Percentiles rank a stretch among this genome's conserved stretches.
These are phyloP conservation scores for Geotrichum reessii DNA, from an alignment of 1,139 yeast species.

Conservation along the genomic window DNA sequence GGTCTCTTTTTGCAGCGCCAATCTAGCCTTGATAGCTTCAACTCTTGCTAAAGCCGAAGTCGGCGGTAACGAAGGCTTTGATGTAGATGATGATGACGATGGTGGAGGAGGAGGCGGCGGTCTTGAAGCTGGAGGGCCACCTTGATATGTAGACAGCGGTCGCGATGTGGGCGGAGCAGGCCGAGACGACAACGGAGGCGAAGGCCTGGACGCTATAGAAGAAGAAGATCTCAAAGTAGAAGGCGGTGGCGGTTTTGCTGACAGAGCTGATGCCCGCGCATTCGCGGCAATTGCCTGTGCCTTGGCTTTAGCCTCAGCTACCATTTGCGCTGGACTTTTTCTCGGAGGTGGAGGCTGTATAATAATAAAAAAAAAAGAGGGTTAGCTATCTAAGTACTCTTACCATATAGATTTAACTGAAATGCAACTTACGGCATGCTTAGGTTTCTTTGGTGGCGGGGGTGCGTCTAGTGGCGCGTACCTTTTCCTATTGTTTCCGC, in stretches of 20 bases:
- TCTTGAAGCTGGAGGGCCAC: neutral
- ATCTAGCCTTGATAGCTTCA: slow-evolving; percentile 2
- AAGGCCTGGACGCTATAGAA: neutral
- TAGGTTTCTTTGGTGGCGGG: slow-evolving; percentile 8
- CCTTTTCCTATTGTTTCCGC: slow-evolving; percentile 10
- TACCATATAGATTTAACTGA: neutral
- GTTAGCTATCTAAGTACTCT: neutral
- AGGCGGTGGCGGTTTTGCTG: neutral
- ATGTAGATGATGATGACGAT: neutral
- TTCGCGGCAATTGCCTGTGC: slow-evolving; percentile 15
- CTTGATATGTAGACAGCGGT: slow-evolving; percentile 2
- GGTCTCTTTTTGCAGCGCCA: slow-evolving; percentile 9
- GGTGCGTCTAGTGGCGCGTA: slow-evolving; percentile 12
- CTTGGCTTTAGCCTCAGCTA: slow-evolving; percentile 14
- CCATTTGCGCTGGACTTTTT: slow-evolving; percentile 8
- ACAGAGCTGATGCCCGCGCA: slow-evolving; percentile 1
- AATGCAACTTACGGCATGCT: slow-evolving; percentile 1
- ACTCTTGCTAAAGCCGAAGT: neutral
- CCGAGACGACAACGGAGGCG: neutral
- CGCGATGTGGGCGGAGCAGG: neutral
- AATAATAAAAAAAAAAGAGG: neutral
- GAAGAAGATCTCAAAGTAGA: neutral
- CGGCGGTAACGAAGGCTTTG: neutral
- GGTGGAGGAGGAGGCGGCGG: slow-evolving; percentile 7
- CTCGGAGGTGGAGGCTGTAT: neutral